phyloP scores from a whole-genome alignment of 495 filamentous ascomycete species.

The Beverwykella pulmonaria region DNA sequence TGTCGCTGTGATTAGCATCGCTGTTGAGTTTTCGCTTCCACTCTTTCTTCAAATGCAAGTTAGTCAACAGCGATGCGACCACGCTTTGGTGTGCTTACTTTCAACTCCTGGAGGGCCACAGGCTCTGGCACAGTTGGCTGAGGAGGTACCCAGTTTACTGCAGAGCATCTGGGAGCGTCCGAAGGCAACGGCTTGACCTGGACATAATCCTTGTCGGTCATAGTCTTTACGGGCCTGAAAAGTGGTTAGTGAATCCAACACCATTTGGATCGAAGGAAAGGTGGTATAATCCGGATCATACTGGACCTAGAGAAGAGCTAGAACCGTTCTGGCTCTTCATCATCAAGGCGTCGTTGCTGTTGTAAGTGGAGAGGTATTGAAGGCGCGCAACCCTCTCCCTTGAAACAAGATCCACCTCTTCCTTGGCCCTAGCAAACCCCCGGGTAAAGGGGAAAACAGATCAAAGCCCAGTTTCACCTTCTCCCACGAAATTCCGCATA shows the following conservation, averaged over 20 bases:
- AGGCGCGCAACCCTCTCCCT: no score
- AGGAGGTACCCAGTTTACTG: not conserved
- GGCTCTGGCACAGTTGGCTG: not conserved
- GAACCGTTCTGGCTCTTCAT: no score
- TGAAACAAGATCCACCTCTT: no score
- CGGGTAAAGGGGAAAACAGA: not conserved
- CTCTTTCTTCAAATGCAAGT: not conserved
- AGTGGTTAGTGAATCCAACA: not conserved
- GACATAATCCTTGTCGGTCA: not conserved
- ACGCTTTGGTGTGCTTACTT: not conserved
- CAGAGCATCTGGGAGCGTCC: not conserved
- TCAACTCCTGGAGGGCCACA: not conserved
- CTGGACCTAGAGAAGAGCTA: not conserved
- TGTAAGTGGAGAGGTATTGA: no score
- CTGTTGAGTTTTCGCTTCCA: not conserved
- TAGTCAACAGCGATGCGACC: not conserved
- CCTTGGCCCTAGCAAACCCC: not conserved
- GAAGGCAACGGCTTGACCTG: not conserved
- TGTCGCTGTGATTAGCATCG: not conserved
- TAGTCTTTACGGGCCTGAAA: not conserved
- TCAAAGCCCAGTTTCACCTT: conserved; percentile 8
- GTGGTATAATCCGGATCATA: no score
- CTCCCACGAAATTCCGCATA: not conserved
- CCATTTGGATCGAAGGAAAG: no score
- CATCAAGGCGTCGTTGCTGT: no score